Evolutionary conservation across 2,329 filamentous ascomycete genomes (phyloP).

Genomic region (Cryphonectria japonica): DNA sequence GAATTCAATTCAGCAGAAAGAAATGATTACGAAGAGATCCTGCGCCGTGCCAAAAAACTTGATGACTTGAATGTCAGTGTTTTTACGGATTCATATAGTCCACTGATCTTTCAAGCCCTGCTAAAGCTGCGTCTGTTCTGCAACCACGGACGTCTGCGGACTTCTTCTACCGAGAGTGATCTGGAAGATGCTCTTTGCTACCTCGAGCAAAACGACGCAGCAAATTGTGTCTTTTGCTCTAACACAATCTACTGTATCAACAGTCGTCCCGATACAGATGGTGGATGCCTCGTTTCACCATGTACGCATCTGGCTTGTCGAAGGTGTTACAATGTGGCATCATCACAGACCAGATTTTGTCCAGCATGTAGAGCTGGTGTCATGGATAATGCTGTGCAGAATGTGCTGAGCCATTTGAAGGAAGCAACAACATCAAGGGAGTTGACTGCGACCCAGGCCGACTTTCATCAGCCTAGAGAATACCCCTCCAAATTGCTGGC

Average conservation of each 20-base stretch:
- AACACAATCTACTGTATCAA: not conserved
- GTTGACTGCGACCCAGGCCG: not conserved
- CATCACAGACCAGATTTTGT: not conserved
- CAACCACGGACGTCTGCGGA: not conserved
- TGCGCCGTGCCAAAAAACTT: not conserved
- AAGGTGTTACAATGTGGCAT: not conserved
- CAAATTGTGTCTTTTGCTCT: not conserved
- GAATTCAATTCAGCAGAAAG: not conserved
- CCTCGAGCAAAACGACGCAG: constrained; percentile 8
- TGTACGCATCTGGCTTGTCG: constrained; percentile 2
- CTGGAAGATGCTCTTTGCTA: constrained; percentile 4
- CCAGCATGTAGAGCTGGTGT: not conserved
- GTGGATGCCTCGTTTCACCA: not conserved
- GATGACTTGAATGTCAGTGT: not conserved
- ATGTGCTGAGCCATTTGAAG: not conserved
- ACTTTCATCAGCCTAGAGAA: not conserved
- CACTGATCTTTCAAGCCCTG: constrained; percentile 2
- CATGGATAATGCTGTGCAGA: not conserved
- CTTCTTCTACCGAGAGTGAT: not conserved
- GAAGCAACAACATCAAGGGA: not conserved
- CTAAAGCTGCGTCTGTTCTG: constrained; percentile 13
- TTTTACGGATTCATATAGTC: not conserved
- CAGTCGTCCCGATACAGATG: not conserved
- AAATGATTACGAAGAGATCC: not conserved
- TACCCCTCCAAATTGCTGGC: constrained; percentile 6